Evolutionary conservation across 495 filamentous ascomycete genomes (phyloP).

Genomic region (Sordaria brevicollis): DNA sequence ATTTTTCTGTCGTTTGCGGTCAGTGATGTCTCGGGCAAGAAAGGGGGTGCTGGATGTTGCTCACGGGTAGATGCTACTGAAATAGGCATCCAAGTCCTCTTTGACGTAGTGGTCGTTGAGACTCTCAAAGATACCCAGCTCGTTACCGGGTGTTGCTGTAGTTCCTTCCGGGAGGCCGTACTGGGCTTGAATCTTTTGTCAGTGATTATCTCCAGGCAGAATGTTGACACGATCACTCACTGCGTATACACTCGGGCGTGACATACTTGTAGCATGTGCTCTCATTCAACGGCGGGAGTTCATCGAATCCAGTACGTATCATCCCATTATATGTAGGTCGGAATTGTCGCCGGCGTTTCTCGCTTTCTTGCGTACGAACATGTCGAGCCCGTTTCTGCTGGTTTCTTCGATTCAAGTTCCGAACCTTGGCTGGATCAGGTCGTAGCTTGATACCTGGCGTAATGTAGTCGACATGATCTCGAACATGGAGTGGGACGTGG

Average conservation of each 20-base stretch:
- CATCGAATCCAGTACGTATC: neutral
- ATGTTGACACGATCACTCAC: slow-evolving; percentile 7
- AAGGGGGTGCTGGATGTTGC: neutral
- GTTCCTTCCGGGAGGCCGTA: slow-evolving; percentile 23
- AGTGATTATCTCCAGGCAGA: neutral
- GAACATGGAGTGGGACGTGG: slow-evolving; percentile 42
- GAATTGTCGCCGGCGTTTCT: neutral
- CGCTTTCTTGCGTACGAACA: neutral
- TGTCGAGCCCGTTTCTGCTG: neutral
- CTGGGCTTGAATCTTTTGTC: slow-evolving; percentile 9
- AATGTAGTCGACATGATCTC: slow-evolving; percentile 48
- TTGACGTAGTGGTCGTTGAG: slow-evolving; percentile 33
- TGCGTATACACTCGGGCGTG: slow-evolving; percentile 22
- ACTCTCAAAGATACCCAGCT: slow-evolving; percentile 25
- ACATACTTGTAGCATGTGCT: slow-evolving; percentile 18
- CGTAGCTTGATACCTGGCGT: slow-evolving; percentile 42
- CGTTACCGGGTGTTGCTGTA: slow-evolving; percentile 18
- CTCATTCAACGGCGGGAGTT: slow-evolving; percentile 5
- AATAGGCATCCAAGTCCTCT: slow-evolving; percentile 51
- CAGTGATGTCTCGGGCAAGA: neutral
- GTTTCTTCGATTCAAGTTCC: neutral
- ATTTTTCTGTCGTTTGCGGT: slow-evolving; percentile 12
- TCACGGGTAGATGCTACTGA: slow-evolving; percentile 33
- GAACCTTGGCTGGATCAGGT: neutral
- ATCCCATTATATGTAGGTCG: neutral